Base-by-base conservation (phyloP, 352 stramenopile genomes). In the Pythium coloratum region DNA sequence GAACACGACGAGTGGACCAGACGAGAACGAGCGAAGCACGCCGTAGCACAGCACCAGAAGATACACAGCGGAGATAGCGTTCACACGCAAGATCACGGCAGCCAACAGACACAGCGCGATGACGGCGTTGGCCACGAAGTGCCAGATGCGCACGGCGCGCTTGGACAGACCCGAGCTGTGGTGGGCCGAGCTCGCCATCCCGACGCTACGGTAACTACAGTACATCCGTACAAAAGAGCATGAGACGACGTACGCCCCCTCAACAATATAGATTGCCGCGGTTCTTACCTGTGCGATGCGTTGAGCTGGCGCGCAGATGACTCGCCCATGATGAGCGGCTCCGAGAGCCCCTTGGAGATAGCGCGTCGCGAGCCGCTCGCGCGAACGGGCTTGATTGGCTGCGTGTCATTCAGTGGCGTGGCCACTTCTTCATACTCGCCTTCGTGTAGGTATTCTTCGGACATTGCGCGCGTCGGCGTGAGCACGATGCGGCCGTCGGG, bases 1-100 rank as follows among this genome's bases (percentile, higher is more conserved):
- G 18, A 80, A 34, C 1, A 81, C 54, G n/a, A 81, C 77, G 4
- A 90, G 46, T 18, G 46, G 34, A 4, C 66, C 69, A 12, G 84
- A 92, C 62, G 86, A 71, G 64, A 95, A 90, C 30, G 84, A 89
- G 28, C 77, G 69, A 51, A 92, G 56, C 30, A 85, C 73, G 13
- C 85, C 84, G 36, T 75, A 84, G 62, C 78, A 91, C 51, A 91
- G 85, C 8, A 85, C 72, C 32, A 91, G 66, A 63, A 91, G 77
- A 73, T 93, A 93, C 64, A 79, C 72, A 16, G 86, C 71, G 33
- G 82, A 91, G 64, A 93, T 71, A 59, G 82, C 54, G 60, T 81
- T 90, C 26, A 77, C 80, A 14, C 83, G 81, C 44, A 69, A 54
- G 13, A 71, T 74, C n/a, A 87, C 75, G 7, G 82, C 76, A 12